These are phyloP conservation scores for Buxus sempervirens DNA, from an alignment of 164 flowering plant species.

Conservation along the genomic window DNA sequence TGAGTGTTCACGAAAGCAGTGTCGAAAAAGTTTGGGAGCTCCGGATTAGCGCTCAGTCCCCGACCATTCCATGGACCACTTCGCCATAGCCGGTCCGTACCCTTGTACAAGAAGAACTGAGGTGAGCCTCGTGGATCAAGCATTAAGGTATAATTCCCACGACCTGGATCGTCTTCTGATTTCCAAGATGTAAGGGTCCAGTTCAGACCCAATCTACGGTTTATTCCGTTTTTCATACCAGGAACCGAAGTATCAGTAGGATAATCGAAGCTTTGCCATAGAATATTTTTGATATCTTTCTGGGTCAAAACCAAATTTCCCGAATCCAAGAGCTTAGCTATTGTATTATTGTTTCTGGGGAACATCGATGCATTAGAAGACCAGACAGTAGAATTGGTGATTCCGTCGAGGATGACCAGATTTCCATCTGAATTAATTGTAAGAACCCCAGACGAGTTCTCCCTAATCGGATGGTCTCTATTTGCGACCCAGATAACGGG, in stretches of 20 bases:
- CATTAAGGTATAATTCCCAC: slow-evolving; percentile 22
- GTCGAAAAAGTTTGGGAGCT: slow-evolving; percentile 11
- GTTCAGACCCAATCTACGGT: slow-evolving; percentile 31
- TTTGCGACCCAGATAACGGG: slow-evolving; percentile 58
- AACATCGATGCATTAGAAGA: slow-evolving; percentile 23
- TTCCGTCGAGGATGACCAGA: slow-evolving; percentile 15
- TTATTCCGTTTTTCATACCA: slow-evolving; percentile 43
- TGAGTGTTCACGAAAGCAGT: slow-evolving; percentile 12
- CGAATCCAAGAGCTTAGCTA: slow-evolving; percentile 35
- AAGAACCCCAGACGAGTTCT: slow-evolving; percentile 33
- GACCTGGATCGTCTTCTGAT: slow-evolving; percentile 33
- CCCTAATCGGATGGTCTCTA: slow-evolving; percentile 35
- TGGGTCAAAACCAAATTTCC: slow-evolving; percentile 44
- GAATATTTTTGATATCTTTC: not conserved
- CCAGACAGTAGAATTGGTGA: slow-evolving; percentile 18
- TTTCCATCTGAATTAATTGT: slow-evolving; percentile 20
- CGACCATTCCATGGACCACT: slow-evolving; percentile 41
- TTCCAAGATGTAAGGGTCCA: slow-evolving; percentile 45
- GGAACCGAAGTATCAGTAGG: slow-evolving; percentile 39
- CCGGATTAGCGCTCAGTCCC: slow-evolving; percentile 23
- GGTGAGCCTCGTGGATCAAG: slow-evolving; percentile 28
- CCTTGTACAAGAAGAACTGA: slow-evolving; percentile 19
- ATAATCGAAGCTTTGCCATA: slow-evolving; percentile 64
- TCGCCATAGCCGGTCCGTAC: slow-evolving; percentile 11
- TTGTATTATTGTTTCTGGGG: not conserved